Evolutionary conservation across 352 stramenopile genomes (phyloP).

Genomic region (Pythium aquatile): DNA sequence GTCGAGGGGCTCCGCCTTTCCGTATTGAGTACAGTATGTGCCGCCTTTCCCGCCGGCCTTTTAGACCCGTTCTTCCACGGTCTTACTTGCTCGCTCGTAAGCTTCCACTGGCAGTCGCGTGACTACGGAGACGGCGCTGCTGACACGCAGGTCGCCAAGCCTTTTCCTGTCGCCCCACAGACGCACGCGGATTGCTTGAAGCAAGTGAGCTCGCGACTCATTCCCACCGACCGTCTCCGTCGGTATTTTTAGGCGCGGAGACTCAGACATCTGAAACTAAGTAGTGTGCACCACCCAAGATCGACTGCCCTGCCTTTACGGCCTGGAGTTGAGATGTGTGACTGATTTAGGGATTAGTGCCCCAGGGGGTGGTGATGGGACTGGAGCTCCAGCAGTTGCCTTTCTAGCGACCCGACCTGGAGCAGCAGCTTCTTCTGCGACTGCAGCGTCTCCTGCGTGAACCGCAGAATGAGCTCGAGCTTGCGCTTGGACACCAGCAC

Average conservation of each 20-base stretch:
- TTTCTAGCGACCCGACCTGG: constrained; percentile 38
- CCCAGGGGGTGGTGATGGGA: constrained; percentile 17
- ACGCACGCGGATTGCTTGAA: constrained; percentile 3
- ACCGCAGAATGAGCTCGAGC: constrained; percentile 50
- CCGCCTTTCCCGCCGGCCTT: neutral
- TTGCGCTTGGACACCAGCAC: constrained; percentile 50
- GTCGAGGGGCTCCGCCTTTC: neutral
- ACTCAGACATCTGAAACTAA: constrained; percentile 7
- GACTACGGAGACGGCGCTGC: no score
- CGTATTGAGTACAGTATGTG: neutral
- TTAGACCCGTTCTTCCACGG: neutral
- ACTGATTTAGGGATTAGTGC: constrained; percentile 11
- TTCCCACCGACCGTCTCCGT: neutral
- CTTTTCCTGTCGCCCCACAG: constrained; percentile 3
- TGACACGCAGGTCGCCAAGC: neutral
- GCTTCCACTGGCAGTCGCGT: no score
- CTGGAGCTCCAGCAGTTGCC: constrained; percentile 12
- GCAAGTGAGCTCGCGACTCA: constrained; percentile 6
- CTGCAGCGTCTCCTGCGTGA: constrained; percentile 55
- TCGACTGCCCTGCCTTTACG: neutral
- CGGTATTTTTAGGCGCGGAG: neutral
- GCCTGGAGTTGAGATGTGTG: neutral
- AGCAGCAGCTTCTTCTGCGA: constrained; percentile 63
- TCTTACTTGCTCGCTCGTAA: neutral
- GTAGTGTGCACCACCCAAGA: neutral